Evolutionary conservation across 352 stramenopile species (phyloP).

Genomic region (Globisporangium apiculatum): DNA sequence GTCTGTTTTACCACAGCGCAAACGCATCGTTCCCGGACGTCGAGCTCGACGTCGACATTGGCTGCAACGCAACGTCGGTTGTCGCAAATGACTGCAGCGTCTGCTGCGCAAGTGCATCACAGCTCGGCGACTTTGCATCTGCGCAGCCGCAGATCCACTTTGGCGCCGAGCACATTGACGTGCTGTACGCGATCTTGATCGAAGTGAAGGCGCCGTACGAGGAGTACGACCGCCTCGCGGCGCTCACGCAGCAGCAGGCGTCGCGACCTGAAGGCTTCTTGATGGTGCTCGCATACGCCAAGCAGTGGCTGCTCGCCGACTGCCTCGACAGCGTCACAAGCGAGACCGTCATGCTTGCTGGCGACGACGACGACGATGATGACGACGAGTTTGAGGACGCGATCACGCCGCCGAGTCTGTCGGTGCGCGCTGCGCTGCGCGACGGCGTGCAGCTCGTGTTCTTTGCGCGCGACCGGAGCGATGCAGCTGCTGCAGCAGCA

Average conservation of each 20-base stretch:
- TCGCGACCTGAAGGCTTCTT: slow-evolving; percentile 79
- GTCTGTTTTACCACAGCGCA: slow-evolving; percentile 69
- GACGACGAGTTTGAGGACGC: slow-evolving; percentile 85
- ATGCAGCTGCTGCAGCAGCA: not conserved
- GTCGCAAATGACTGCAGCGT: slow-evolving; percentile 27
- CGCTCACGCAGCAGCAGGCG: slow-evolving; percentile 63
- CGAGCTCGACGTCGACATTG: slow-evolving; percentile 64
- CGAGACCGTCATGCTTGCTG: slow-evolving; percentile 30
- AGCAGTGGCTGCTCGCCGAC: slow-evolving; percentile 79
- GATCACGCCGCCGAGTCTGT: slow-evolving; percentile 78
- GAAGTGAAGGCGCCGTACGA: slow-evolving; percentile 85
- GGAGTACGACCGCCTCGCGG: slow-evolving; percentile 66
- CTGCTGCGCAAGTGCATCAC: slow-evolving; percentile 19
- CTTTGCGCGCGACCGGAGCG: slow-evolving; percentile 25
- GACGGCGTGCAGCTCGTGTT: slow-evolving; percentile 50
- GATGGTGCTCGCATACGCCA: slow-evolving; percentile 79
- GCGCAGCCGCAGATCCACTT: slow-evolving; percentile 63
- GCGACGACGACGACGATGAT: slow-evolving; percentile 61
- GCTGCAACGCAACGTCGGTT: slow-evolving; percentile 18
- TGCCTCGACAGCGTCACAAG: slow-evolving; percentile 59
- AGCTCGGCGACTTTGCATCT: slow-evolving; percentile 6
- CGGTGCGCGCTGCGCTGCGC: slow-evolving; percentile 32
- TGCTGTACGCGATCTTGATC: slow-evolving; percentile 80
- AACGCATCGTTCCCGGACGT: slow-evolving; percentile 79
- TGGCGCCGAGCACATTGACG: slow-evolving; percentile 69